Base-by-base conservation (phyloP, 2,329 filamentous ascomycete species). In the Lachnellula hyalina region DNA sequence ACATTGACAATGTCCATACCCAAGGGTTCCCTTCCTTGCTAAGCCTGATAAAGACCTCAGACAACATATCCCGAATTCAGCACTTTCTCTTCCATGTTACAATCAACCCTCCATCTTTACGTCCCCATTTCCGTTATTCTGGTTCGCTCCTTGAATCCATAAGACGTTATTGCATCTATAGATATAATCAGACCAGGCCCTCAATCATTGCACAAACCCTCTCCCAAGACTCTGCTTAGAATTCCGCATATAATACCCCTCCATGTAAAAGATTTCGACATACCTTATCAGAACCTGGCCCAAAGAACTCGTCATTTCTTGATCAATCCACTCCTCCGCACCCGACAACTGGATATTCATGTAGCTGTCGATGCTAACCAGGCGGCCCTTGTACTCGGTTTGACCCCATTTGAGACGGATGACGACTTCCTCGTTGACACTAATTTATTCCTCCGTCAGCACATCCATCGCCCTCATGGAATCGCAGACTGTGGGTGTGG, bases 371-470 rank as follows among this genome's bases (percentile, higher is more conserved):
- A 96, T 89, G 67, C 88, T 93, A 69, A 96, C 89, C 60, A 99
- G 83, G 63, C 84, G 83, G 71, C 94, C 94, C 73, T 93, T 95
- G 82, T 99, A 99, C 74, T 99, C 94, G 57, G 90, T 94, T 74
- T 96, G 87, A 66, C 90, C 91, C 94, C 94, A 99, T 82, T 99
- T 99, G 62, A 99, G 82, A 67, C 92, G 90, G 61, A 99, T 88
- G 61, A 92, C 80, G 69, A 99, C 86, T 68, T 93, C 84, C 73
- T 95, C 89, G 77, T 95, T 89, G 75, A 99, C 88, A 61, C 87
- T 91, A 61, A 61, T n/a, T 57, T 55, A 7, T 17, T 1, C 11
- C 25, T 3, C 14, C 32, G 49, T 61, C 57, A 57, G 59, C 56
- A 45, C 56, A 47, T 47, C 28, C 56, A 47, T 47, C 28, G 44